Evolutionary conservation across 495 filamentous ascomycete species (phyloP).

Genomic region (Penicillium steckii): DNA sequence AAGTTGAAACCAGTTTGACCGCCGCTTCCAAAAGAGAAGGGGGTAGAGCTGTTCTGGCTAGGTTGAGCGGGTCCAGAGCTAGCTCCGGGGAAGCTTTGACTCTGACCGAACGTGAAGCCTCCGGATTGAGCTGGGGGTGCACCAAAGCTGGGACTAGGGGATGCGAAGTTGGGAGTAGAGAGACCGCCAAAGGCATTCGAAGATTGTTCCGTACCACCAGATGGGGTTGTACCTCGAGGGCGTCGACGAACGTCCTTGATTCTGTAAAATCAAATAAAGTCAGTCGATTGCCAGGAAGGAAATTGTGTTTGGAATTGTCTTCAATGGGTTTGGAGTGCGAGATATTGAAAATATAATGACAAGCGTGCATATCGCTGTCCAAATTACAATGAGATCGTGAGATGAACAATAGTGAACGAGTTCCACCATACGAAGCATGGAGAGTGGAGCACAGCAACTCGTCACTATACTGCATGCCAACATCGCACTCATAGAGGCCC

Average conservation of each 20-base stretch:
- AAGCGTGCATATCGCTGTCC: too few relatives aligned
- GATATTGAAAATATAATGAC: too few relatives aligned
- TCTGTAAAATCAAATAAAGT: constrained; percentile 13
- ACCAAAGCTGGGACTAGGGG: constrained; percentile 26
- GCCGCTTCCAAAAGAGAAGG: constrained; percentile 41
- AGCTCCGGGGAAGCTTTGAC: constrained; percentile 47
- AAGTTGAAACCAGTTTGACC: constrained; percentile 38
- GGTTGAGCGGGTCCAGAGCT: constrained; percentile 25
- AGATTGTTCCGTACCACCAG: constrained; percentile 13
- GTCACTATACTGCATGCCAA: too few relatives aligned
- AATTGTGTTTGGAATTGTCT: too few relatives aligned
- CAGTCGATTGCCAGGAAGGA: background rate
- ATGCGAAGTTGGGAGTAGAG: constrained; percentile 25
- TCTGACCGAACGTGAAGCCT: constrained; percentile 47
- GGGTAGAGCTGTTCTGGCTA: constrained; percentile 28
- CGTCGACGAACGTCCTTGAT: constrained; percentile 38
- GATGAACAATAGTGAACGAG: too few relatives aligned
- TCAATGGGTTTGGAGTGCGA: too few relatives aligned
- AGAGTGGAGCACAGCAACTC: too few relatives aligned
- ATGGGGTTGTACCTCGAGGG: constrained; percentile 23
- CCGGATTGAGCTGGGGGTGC: constrained; percentile 31
- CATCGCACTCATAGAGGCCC: background rate
- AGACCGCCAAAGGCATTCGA: constrained; percentile 20
- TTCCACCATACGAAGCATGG: too few relatives aligned
- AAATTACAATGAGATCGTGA: too few relatives aligned